phyloP scores from a whole-genome alignment of 1,284 basidiomycete genomes.

The Sparassis latifolia region DNA sequence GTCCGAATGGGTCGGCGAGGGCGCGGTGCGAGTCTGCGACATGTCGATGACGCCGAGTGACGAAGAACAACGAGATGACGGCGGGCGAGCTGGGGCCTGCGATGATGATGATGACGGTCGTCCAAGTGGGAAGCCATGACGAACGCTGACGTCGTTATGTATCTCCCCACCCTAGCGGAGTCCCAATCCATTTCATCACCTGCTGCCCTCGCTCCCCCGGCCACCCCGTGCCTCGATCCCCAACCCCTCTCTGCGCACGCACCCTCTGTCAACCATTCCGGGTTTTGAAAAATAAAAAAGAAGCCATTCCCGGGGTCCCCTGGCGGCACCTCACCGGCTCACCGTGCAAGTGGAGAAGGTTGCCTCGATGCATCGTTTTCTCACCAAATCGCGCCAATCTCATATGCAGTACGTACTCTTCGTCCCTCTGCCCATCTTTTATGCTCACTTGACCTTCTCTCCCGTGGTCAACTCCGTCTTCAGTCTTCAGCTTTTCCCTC shows the following conservation, averaged over 20 bases:
- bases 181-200: conserved; percentile 16
- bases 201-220: conserved; percentile 18
- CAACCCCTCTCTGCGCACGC: conserved; percentile 1
- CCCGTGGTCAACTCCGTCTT: too few species aligned
- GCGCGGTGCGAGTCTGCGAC: conserved; percentile 1
- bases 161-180: conserved; percentile 26
- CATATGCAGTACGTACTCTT: not conserved
- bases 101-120: conserved; percentile 16
- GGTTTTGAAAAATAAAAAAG: too few species aligned
- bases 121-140: conserved; percentile 23
- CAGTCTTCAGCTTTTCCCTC: too few species aligned
- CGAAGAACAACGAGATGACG: conserved; percentile 2
- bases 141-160: conserved; percentile 30
- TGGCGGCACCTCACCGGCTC: conserved; percentile 3
- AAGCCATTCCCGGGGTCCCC: not conserved
- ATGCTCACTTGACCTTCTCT: too few species aligned
- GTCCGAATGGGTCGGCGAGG: conserved; percentile 6
- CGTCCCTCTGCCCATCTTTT: too few species aligned
- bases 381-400: not conserved
- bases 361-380: conserved; percentile 6
- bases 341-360: conserved; percentile 10
- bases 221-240: conserved; percentile 16
- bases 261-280: not conserved
- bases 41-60: conserved; percentile 1
- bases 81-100: conserved; percentile 11